phyloP scores from a whole-genome alignment of 2,329 filamentous ascomycete genomes.

The Coniella vitis region DNA sequence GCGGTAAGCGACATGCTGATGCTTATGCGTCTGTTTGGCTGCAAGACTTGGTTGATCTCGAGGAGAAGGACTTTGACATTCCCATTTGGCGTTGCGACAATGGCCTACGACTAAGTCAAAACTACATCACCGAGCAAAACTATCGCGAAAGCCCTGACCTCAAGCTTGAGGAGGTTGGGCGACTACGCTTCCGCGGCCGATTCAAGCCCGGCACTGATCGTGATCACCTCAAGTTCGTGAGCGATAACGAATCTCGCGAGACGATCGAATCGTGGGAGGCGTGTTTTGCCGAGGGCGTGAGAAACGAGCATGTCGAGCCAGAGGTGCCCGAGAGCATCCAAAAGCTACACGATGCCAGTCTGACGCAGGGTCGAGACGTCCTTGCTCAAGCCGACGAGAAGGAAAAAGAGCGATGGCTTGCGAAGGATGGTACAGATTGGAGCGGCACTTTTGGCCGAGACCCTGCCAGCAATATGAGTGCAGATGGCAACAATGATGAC shows the following conservation, averaged over 20 bases:
- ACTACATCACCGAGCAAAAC: slow-evolving; percentile 82
- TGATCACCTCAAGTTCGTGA: slow-evolving; percentile 75
- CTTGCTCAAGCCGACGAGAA: slow-evolving; percentile 65
- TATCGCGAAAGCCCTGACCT: slow-evolving; percentile 63
- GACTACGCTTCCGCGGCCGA: slow-evolving; percentile 68
- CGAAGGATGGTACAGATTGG: slow-evolving; percentile 79
- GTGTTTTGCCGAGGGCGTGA: slow-evolving; percentile 80
- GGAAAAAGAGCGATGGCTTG: slow-evolving; percentile 71
- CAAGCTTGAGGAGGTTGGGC: slow-evolving; percentile 71
- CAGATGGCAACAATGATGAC: slow-evolving; percentile 35
- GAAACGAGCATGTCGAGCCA: slow-evolving; percentile 60
- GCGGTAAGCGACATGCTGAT: slow-evolving; percentile 62
- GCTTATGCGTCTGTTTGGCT: slow-evolving; percentile 82
- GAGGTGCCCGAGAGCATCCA: slow-evolving; percentile 68
- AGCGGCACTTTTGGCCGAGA: slow-evolving; percentile 78
- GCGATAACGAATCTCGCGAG: slow-evolving; percentile 82
- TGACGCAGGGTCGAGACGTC: slow-evolving; percentile 74
- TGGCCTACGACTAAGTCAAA: slow-evolving; percentile 72
- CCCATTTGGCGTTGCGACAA: slow-evolving; percentile 84
- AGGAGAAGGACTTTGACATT: slow-evolving; percentile 71
- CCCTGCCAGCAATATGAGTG: too few species aligned
- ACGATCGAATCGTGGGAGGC: slow-evolving; percentile 94
- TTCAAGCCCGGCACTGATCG: slow-evolving; percentile 91
- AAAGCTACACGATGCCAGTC: slow-evolving; percentile 72
- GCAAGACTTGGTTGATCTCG: slow-evolving; percentile 73